phyloP scores from a whole-genome alignment of 495 filamentous ascomycete genomes.

The Trichoderma virens region DNA sequence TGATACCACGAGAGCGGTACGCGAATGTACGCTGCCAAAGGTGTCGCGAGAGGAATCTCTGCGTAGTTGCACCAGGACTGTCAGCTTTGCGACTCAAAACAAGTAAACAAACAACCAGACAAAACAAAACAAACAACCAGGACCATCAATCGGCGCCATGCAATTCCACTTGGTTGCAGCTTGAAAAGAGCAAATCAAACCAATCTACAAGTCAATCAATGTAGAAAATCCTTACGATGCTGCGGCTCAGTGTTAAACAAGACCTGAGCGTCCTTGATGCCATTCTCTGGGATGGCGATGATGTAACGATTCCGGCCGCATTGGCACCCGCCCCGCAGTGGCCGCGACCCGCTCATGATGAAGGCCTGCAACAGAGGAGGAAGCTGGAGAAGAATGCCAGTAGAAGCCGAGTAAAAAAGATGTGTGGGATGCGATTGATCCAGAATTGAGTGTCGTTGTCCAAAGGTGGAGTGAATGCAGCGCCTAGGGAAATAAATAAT shows the following conservation, averaged over 20 bases:
- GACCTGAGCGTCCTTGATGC: conserved; percentile 50
- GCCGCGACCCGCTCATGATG: conserved; percentile 38
- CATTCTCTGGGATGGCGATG: conserved; percentile 54
- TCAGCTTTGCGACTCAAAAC: not conserved
- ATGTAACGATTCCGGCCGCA: conserved; percentile 81
- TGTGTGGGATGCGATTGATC: too few relatives aligned
- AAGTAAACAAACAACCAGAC: not conserved
- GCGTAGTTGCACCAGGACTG: conserved; percentile 7
- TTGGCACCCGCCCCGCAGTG: conserved; percentile 67
- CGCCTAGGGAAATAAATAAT: not conserved
- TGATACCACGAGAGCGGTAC: conserved; percentile 72
- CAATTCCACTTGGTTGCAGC: not conserved
- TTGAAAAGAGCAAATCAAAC: not conserved
- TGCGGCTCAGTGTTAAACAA: conserved; percentile 59
- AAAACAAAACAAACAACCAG: not conserved
- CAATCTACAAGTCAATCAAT: not conserved
- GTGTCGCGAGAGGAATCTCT: conserved; percentile 62
- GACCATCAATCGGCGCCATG: not conserved
- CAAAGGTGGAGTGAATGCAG: too few relatives aligned
- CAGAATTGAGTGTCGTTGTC: too few relatives aligned
- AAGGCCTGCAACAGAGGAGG: not conserved
- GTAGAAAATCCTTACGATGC: conserved; percentile 47
- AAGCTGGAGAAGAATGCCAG: not conserved
- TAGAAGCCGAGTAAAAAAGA: too few relatives aligned
- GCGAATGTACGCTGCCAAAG: conserved; percentile 68